These are phyloP conservation scores for Myriangium duriaei DNA, from an alignment of 2,329 filamentous ascomycete genomes.

Conservation along the genomic window DNA sequence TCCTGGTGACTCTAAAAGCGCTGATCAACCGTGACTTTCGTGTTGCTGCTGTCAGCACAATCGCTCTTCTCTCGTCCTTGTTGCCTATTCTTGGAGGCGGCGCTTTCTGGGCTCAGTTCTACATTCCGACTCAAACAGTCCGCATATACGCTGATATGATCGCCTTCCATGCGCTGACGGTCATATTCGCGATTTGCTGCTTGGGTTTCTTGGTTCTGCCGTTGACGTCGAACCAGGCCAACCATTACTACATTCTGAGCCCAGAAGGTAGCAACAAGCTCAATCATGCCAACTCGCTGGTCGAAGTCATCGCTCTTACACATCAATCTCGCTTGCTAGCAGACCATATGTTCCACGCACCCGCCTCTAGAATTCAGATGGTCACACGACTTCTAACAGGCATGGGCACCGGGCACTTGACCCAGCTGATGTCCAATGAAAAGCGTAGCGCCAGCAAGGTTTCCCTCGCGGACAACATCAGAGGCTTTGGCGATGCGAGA, in stretches of 20 bases:
- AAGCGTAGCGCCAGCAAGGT: conserved; percentile 16
- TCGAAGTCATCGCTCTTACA: conserved; percentile 66
- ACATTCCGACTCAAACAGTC: conserved; percentile 34
- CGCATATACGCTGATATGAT: conserved; percentile 62
- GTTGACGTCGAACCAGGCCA: conserved; percentile 42
- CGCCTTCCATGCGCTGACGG: conserved; percentile 58
- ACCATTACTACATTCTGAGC: conserved; percentile 47
- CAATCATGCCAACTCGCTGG: conserved; percentile 58
- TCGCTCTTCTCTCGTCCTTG: conserved; percentile 47
- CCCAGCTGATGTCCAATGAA: conserved; percentile 9
- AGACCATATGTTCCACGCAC: conserved; percentile 61
- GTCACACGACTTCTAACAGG: conserved; percentile 53
- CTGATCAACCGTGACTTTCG: conserved; percentile 51
- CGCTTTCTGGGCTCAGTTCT: conserved; percentile 61
- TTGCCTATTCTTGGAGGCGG: conserved; percentile 58
- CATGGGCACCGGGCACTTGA: conserved; percentile 34
- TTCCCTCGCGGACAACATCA: conserved; percentile 20
- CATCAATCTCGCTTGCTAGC: conserved; percentile 58
- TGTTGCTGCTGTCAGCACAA: conserved; percentile 48
- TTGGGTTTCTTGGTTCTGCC: conserved; percentile 51
- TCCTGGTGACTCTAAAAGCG: conserved; percentile 48
- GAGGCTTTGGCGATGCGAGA: conserved; percentile 21
- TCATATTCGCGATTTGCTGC: conserved; percentile 60
- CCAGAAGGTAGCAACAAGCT: conserved; percentile 53
- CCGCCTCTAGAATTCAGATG: conserved; percentile 55